Evolutionary conservation across 2,329 filamentous ascomycete genomes (phyloP), one percentile per base, ranked within the genome.

Genomic region (Fusarium torulosum): DNA sequence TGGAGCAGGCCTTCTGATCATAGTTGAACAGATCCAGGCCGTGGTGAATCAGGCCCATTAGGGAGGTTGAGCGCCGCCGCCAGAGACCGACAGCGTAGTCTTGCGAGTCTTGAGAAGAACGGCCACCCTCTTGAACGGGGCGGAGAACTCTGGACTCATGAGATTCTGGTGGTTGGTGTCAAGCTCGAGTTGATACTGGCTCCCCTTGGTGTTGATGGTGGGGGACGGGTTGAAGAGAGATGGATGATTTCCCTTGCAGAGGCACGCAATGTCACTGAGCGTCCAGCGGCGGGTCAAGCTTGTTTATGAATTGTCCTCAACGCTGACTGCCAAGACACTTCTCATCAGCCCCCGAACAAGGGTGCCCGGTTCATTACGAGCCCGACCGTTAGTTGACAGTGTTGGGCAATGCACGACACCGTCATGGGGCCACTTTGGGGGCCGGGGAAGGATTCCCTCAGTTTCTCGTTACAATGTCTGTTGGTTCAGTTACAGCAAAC

Each of bases 21-120:
- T 78, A 79, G 64, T 76, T 77, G 65, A 79, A 79, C 27, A 79
- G 75, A 60, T 79, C 76, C 23, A 77, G 73, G 27, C 75, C 75
- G 53, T 75, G 72, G 29, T 71, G 71, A 53, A 74, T 63, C 17
- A 74, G 31, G 17, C 59, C 59, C 71, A 74, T 74, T 64, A 73
- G 31, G 71, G 70, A 44, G 70, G 72, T 59, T 69, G 57, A 31
- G 66, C 67, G 56, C 63, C 68, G 50, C 71, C 71, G 59, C 67
- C 65, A 47, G 69, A 70, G 50, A 63, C 51, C 49, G 66, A 71
- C 60, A 72, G 63, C 44, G 70, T 66, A 43, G 63, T 67, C 59
- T 69, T 73, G 33, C 67, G 58, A 42, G 63, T 63, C 59, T 68
- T 67, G 46, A 71, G 58, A 63, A 68, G 57, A 63, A 63, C 63